These are phyloP conservation scores for Grosmannia penicillata DNA, from an alignment of 2,329 filamentous ascomycete genomes.

Conservation along the genomic window DNA sequence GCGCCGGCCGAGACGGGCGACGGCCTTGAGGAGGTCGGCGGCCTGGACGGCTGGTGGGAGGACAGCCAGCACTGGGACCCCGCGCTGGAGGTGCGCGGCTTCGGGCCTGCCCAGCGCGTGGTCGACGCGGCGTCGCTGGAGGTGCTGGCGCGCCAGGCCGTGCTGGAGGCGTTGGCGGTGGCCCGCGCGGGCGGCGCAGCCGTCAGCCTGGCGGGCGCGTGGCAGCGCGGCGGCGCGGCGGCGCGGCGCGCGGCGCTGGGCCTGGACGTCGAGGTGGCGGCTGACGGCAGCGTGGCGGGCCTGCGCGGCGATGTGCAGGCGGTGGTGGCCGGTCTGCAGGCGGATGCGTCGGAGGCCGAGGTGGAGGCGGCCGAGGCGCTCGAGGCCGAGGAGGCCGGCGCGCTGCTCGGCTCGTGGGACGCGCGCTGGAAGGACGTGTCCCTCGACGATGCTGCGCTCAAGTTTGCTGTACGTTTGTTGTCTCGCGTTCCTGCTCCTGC, in stretches of 20 bases:
- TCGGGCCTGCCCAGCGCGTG: conserved; percentile 24
- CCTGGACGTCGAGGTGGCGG: conserved; percentile 21
- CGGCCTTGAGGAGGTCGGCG: conserved; percentile 31
- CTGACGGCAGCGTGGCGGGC: conserved; percentile 23
- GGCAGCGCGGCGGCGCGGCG: conserved; percentile 19
- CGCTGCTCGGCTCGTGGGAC: conserved; percentile 31
- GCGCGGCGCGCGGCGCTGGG: conserved; percentile 20
- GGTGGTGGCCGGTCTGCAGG: conserved; percentile 12
- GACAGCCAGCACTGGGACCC: conserved; percentile 33
- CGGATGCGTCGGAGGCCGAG: conserved; percentile 6
- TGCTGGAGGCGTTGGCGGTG: conserved; percentile 36
- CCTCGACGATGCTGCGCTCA: conserved; percentile 42
- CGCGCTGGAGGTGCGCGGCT: conserved; percentile 28
- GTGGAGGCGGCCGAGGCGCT: conserved; percentile 8
- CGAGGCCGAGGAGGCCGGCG: conserved; percentile 23
- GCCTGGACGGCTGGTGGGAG: conserved; percentile 38
- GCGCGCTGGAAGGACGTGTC: conserved; percentile 41
- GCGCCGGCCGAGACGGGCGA: conserved; percentile 28
- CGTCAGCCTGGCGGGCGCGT: conserved; percentile 12
- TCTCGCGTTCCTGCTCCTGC: background rate
- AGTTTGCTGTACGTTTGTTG: conserved; percentile 53
- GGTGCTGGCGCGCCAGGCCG: conserved; percentile 32
- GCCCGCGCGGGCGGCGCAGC: conserved; percentile 14
- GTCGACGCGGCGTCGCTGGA: conserved; percentile 30
- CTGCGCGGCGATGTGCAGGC: conserved; percentile 17